A percentile compares a stretch with the other conserved stretches of the same genome.
These are phyloP conservation scores for Nemophila menziesii DNA, from an alignment of 257 asterid species.

Conservation along the genomic window DNA sequence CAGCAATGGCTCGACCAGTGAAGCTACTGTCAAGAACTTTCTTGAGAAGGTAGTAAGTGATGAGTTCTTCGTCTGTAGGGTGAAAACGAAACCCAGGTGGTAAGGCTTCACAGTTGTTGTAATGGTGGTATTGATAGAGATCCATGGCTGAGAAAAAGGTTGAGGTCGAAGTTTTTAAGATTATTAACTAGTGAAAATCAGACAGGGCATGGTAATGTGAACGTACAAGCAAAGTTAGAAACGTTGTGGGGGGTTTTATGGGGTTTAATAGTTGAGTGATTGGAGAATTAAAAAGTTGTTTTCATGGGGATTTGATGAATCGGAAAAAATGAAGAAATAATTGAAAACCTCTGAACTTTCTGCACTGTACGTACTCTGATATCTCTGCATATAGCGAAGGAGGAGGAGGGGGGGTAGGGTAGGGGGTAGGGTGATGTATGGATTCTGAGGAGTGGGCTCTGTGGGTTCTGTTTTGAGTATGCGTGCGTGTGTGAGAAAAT, in stretches of 20 bases:
- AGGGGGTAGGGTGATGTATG: slow-evolving; percentile 23
- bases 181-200: neutral
- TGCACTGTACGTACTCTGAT: slow-evolving; percentile 19
- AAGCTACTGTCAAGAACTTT: slow-evolving; percentile 62
- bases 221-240: neutral
- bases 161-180: neutral
- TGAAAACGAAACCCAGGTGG: slow-evolving; percentile 89
- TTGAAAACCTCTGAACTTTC: slow-evolving; percentile 7
- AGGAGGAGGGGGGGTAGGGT: slow-evolving; percentile 1
- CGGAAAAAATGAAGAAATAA: slow-evolving; percentile 12
- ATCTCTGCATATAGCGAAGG: slow-evolving; percentile 8
- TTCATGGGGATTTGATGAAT: slow-evolving; percentile 43
- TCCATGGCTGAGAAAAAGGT: neutral
- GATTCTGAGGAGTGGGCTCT: slow-evolving; percentile 11
- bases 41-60: slow-evolving; percentile 68
- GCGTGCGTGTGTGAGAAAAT: slow-evolving; percentile 91
- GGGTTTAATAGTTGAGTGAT: neutral
- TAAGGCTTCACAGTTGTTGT: slow-evolving; percentile 33
- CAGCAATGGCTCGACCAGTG: slow-evolving; percentile 61
- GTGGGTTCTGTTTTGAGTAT: slow-evolving; percentile 32
- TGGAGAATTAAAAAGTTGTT: slow-evolving; percentile 12
- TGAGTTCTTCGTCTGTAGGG: slow-evolving; percentile 86
- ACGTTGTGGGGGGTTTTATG: neutral
- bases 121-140: slow-evolving; percentile 8
- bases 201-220: no score